These are phyloP conservation scores for Crithidia brevicula DNA, from an alignment of 208 protist species.

Conservation along the genomic window DNA sequence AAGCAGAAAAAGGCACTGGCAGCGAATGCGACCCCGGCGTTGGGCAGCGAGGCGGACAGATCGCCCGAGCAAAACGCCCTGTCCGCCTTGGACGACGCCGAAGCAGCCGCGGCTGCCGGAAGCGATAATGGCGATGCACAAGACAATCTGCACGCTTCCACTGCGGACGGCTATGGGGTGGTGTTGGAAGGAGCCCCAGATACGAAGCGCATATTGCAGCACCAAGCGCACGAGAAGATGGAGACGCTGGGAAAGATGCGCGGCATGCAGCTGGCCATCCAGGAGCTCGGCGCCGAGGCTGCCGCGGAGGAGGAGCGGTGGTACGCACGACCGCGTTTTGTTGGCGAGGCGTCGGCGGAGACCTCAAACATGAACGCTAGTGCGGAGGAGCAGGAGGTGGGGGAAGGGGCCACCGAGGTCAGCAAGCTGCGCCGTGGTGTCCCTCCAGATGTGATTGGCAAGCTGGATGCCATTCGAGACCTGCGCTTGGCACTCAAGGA, in stretches of 20 bases:
- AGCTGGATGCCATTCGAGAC: slow-evolving; percentile 25
- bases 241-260: slow-evolving; percentile 53
- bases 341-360: not conserved
- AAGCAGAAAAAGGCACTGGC: slow-evolving; percentile 1
- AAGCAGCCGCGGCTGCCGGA: not conserved
- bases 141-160: not conserved
- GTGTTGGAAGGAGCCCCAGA: slow-evolving; percentile 17
- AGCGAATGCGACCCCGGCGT: not conserved
- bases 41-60: not conserved
- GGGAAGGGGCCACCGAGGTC: not conserved
- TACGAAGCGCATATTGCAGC: slow-evolving; percentile 16
- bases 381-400: not conserved
- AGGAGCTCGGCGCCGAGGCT: slow-evolving; percentile 41
- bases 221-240: slow-evolving; percentile 36
- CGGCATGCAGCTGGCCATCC: slow-evolving; percentile 46
- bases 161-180: slow-evolving; percentile 3
- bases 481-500: slow-evolving; percentile 30
- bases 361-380: no score
- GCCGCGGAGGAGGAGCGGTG: slow-evolving; percentile 35
- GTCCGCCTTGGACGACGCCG: not conserved
- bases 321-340: not conserved
- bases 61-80: not conserved
- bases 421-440: not conserved
- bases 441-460: slow-evolving; percentile 8
- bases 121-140: not conserved